Conservation (phyloP, 176 grass and related monocot genomes). For the Themeda triandra region DNA sequence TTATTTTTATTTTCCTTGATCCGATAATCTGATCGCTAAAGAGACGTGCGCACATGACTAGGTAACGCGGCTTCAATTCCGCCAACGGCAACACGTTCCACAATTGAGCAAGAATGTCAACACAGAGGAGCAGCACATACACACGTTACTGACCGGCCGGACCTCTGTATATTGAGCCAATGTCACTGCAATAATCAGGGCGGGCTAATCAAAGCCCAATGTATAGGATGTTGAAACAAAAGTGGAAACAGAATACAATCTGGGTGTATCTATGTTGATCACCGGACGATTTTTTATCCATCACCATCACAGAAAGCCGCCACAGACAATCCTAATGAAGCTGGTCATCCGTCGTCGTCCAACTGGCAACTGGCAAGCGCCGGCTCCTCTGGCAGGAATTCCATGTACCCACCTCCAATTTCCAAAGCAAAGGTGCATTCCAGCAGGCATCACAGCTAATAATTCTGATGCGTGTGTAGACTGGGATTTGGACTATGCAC, state of each 20-base stretch:
- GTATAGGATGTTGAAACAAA: neutral
- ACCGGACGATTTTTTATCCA: neutral
- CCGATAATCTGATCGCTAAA: neutral
- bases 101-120: neutral
- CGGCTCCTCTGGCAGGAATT: neutral
- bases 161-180: neutral
- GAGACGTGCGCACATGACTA: slow-evolving; percentile 9
- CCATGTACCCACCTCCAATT: neutral
- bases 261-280: neutral
- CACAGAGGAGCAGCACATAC: neutral
- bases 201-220: neutral
- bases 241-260: neutral
- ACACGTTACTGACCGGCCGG: neutral
- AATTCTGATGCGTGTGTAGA: neutral
- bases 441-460: neutral
- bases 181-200: neutral
- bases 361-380: neutral
- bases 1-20: neutral
- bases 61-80: neutral
- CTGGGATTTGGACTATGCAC: neutral
- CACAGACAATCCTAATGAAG: neutral
- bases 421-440: neutral
- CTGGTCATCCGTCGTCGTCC: slow-evolving; percentile 4
- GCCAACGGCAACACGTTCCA: neutral
- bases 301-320: neutral